Evolutionary conservation across 352 stramenopile genomes (phyloP).

Genomic region (Globisporangium apiculatum): DNA sequence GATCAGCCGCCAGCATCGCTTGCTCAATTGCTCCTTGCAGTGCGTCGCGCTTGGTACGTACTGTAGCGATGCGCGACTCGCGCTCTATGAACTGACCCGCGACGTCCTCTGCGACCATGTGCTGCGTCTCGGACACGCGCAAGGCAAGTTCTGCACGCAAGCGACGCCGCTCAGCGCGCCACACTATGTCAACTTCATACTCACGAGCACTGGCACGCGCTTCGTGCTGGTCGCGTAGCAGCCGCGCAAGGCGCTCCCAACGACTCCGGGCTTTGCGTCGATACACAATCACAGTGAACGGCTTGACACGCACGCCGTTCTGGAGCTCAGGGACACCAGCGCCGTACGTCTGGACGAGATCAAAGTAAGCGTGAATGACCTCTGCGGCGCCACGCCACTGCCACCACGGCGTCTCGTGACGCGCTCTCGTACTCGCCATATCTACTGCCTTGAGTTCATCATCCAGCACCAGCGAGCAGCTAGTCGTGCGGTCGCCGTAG

Average conservation of each 20-base stretch:
- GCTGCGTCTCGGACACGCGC: constrained; percentile 1
- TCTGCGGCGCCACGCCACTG: constrained; percentile 10
- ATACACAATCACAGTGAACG: constrained; percentile 19
- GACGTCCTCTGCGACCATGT: constrained; percentile 10
- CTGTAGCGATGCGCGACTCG: background rate
- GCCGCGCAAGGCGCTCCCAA: constrained; percentile 7
- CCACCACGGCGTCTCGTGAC: constrained; percentile 18
- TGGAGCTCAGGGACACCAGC: constrained; percentile 12
- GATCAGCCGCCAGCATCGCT: constrained; percentile 2
- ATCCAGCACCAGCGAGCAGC: background rate
- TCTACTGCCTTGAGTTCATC: background rate
- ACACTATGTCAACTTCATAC: background rate
- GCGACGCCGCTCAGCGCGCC: constrained; percentile 3
- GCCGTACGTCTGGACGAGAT: constrained; percentile 8
- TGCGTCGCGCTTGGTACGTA: background rate
- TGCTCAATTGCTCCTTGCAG: background rate
- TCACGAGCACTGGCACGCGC: background rate
- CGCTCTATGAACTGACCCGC: background rate
- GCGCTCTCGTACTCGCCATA: background rate
- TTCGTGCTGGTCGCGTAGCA: constrained; percentile 8
- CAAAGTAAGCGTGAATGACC: constrained; percentile 9
- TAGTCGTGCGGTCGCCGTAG: background rate
- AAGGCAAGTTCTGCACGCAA: background rate
- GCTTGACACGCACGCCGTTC: constrained; percentile 7
- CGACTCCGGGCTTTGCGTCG: constrained; percentile 12